Base-by-base conservation (phyloP, 257 asterid species). In the Henckelia pumila region DNA sequence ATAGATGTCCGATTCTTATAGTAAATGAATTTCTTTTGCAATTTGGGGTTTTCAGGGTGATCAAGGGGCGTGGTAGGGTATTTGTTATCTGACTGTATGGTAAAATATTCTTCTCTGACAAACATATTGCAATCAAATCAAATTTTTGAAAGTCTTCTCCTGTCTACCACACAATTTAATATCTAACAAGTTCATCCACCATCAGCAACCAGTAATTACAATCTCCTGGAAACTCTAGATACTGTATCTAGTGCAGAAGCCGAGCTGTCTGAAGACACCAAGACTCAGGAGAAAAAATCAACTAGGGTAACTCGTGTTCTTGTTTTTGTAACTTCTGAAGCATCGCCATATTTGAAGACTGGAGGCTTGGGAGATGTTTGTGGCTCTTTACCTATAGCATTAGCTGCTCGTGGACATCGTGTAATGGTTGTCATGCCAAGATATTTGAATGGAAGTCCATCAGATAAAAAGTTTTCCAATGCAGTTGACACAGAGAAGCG, bases 281-380 rank as follows among this genome's bases (percentile, higher is more conserved):
- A 71, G 68, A 71, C 65, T 5, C 73, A 53, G 59, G 89, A 69
- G 1, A 52, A 75, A 64, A 53, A 69, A 29, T 61, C 71, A 53
- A 72, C 71, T 7, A 71, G 70, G 56, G 76, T 73, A 63, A 83
- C 83, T 20, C 66, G 59, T 83, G 91, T 76, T 73, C 70, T 88
- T 67, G 71, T 94, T 64, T 87, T 87, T 68, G 90, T 85, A 62
- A 85, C 99, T 61, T 76, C 99, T 24, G 99, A 94, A 78, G 97
- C 96, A n/a, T 86, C 95, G 40, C 99, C 97, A 0, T 94, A 94
- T 83, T 88, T 95, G 33, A 94, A 94, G 79, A 94, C 97, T 11
- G 99, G 99, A 71, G 99, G 99, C 30, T 77, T 94, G 72, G 99
- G 96, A 65, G 99, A 94, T 75, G 99, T 94, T 63, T 94, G 99